Evolutionary conservation across 148 eudicot species (phyloP).

Genomic region (Amaranthus palmeri): DNA sequence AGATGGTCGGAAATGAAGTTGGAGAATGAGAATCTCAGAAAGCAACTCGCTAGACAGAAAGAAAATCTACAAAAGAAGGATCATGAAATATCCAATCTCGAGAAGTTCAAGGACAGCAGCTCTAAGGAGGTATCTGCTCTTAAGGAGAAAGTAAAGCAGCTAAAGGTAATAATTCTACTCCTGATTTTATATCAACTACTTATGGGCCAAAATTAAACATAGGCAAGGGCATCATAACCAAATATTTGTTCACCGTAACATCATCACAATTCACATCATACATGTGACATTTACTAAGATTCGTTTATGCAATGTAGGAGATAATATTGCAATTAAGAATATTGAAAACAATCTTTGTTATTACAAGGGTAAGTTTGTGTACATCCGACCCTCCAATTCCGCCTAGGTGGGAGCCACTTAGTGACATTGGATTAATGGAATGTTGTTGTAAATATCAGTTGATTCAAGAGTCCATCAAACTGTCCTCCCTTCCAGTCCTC

Average conservation of each 20-base stretch:
- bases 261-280: neutral
- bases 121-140: constrained; percentile 29
- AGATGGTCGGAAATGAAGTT: constrained; percentile 39
- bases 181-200: neutral
- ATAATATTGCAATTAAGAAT: neutral
- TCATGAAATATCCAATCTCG: constrained; percentile 30
- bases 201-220: neutral
- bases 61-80: constrained; percentile 47
- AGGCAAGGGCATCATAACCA: neutral
- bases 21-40: constrained; percentile 59
- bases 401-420: no score
- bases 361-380: neutral
- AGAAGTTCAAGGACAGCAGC: constrained; percentile 33
- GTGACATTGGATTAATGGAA: no score
- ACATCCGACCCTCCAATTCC: neutral
- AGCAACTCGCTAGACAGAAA: constrained; percentile 46
- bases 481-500: no score
- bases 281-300: neutral
- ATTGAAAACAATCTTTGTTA: neutral
- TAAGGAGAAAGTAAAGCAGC: constrained; percentile 41
- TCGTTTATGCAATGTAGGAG: neutral
- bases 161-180: constrained; percentile 29
- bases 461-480: no score
- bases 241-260: neutral
- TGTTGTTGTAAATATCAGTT: no score